Evolutionary conservation across 2,329 filamentous ascomycete genomes (phyloP).

Genomic region (Aurifilum marmelostoma): DNA sequence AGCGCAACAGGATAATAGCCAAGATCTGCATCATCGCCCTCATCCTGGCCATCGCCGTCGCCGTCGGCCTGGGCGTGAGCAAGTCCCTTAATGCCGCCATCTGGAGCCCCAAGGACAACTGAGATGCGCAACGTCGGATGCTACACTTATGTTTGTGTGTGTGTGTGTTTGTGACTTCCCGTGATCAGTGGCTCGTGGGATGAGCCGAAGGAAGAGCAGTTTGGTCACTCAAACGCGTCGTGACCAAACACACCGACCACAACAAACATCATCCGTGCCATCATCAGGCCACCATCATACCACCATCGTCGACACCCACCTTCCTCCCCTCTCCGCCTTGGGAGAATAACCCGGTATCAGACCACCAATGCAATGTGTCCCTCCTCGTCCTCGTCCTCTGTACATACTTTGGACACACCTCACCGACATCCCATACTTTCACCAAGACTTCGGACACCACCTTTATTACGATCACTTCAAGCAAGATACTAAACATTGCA

Average conservation of each 20-base stretch:
- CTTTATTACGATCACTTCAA: background rate
- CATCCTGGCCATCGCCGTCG: constrained; percentile 53
- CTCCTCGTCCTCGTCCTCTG: constrained; percentile 16
- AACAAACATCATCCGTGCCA: background rate
- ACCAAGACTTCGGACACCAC: background rate
- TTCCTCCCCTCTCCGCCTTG: background rate
- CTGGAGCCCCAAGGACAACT: constrained; percentile 49
- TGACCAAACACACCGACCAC: background rate
- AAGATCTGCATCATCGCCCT: constrained; percentile 54
- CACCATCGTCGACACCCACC: background rate
- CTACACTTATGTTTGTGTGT: no score
- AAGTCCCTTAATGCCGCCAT: constrained; percentile 63
- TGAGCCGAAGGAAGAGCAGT: background rate
- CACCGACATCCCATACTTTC: background rate
- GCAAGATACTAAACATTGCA: background rate
- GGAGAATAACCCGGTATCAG: background rate
- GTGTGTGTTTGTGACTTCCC: background rate
- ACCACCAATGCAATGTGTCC: constrained; percentile 22
- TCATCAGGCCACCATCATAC: background rate
- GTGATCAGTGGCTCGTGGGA: background rate
- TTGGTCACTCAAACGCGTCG: background rate
- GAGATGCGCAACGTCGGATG: constrained; percentile 25
- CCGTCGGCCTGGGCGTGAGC: constrained; percentile 63
- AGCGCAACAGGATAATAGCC: constrained; percentile 55
- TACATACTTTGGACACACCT: constrained; percentile 18